A percentile compares a stretch with the other conserved stretches of the same genome.
phyloP scores from a whole-genome alignment of 306 rosid species.

The Malus orientalis region DNA sequence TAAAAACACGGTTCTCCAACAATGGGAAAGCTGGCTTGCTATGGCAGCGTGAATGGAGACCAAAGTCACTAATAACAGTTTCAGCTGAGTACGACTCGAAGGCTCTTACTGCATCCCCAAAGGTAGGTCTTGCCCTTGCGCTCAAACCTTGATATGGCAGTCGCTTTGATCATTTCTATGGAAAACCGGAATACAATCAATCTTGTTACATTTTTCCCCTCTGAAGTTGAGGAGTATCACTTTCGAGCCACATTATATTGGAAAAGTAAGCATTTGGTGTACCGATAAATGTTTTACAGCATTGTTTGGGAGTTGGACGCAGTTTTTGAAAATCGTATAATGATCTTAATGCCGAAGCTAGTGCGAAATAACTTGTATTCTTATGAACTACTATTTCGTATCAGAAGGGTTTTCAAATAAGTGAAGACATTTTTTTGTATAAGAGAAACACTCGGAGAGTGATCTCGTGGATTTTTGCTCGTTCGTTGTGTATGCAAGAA shows the following conservation, averaged over 20 bases:
- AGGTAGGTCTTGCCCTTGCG: slow-evolving; percentile 72
- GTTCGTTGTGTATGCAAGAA: too few relatives aligned
- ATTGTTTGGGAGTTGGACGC: slow-evolving; percentile 38
- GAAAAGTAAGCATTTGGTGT: slow-evolving; percentile 23
- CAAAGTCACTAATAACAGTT: slow-evolving; percentile 66
- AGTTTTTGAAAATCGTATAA: slow-evolving; percentile 34
- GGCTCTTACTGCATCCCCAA: slow-evolving; percentile 50
- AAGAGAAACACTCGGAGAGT: too few relatives aligned
- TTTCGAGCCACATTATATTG: slow-evolving; percentile 28
- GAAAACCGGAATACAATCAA: slow-evolving; percentile 7
- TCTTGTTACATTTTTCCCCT: slow-evolving; percentile 13
- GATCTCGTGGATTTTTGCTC: too few relatives aligned
- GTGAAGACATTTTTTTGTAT: too few relatives aligned
- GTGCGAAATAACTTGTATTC: neutral
- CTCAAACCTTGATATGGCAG: slow-evolving; percentile 61
- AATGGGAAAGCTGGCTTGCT: slow-evolving; percentile 69
- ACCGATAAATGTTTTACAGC: slow-evolving; percentile 28
- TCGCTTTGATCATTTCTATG: neutral
- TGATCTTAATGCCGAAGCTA: neutral
- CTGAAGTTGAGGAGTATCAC: slow-evolving; percentile 19
- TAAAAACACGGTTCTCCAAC: slow-evolving; percentile 67
- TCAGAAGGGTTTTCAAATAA: too few relatives aligned
- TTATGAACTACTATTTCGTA: too few relatives aligned
- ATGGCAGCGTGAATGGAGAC: slow-evolving; percentile 88
- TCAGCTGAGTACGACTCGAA: slow-evolving; percentile 76